Base-by-base conservation (phyloP, 208 protist species). In the Trypanosoma melophagium region DNA sequence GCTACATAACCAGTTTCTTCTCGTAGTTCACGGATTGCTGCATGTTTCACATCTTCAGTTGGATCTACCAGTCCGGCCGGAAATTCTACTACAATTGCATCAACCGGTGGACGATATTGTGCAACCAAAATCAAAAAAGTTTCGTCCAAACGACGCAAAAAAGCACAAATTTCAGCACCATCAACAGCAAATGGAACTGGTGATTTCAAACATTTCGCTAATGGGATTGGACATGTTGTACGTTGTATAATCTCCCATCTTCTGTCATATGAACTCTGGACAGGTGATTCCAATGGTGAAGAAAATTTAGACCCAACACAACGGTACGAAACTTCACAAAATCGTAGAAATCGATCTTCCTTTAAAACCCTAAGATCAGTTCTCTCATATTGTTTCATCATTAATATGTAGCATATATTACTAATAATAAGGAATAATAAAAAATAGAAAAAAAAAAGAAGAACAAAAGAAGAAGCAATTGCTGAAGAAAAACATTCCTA, bases 1-100 rank as follows among this genome's bases (percentile, higher is more conserved):
- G 74, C 84, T 28, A 80, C 35, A 74, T 86, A 95, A 17, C 90
- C 90, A 0, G 90, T 95, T 74, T 96, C 88, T 66, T 96, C 88
- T 22, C 83, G 71, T 42, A 96, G 59, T 63, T 94, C 88, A 16
- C 91, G 83, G 42, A 96, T 69, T 2, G 87, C 87, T n/a, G 87
- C 84, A 17, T 58, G 42, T 3, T 60, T 70, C 12, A 79, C 61
- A 60, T 65, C 74, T 71, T 96, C 91, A 13, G 66, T 72, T 1
- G 54, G 69, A 44, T 96, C 86, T 17, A 96, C 69, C 53, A 96
- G 76, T 2, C 91, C 91, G 16, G 88, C 84, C 16, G 91, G 91
- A 77, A 96, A 94, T 51, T 96, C 88, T 16, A 93, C 41, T 12
- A 71, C 74, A 3, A 90, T 38, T 8, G 74, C 69, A 74, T 91